A percentile compares a stretch with the other conserved stretches of the same genome.
These are phyloP conservation scores for Halocafeteria seosinensis DNA, from an alignment of 108 stramenopile species.

Conservation along the genomic window DNA sequence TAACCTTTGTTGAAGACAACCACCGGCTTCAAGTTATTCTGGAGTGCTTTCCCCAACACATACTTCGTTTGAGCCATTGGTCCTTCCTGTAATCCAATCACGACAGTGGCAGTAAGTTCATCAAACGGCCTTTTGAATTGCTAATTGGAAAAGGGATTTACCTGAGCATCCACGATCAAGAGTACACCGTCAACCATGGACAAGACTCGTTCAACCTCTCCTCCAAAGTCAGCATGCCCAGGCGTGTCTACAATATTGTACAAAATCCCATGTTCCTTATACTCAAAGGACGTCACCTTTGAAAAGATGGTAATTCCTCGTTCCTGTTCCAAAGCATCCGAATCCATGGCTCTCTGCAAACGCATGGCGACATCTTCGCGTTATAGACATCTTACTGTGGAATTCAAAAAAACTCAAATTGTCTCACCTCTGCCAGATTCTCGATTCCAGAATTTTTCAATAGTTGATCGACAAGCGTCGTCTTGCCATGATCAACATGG, in stretches of 20 bases:
- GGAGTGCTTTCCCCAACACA: constrained; percentile 87
- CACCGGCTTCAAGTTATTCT: constrained; percentile 65
- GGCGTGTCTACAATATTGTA: constrained; percentile 94
- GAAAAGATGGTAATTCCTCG: constrained; percentile 96
- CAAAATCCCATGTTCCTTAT: neutral
- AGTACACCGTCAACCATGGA: constrained; percentile 95
- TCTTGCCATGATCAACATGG: constrained; percentile 73
- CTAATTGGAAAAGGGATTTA: constrained; percentile 22
- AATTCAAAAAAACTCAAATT: neutral
- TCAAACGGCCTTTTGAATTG: too few relatives aligned
- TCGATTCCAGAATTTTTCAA: neutral
- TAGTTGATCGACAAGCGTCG: constrained; percentile 30
- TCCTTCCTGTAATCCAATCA: too few relatives aligned
- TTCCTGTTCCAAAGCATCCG: constrained; percentile 84
- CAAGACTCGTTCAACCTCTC: constrained; percentile 90
- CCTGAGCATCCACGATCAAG: constrained; percentile 84
- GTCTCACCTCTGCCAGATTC: too few relatives aligned
- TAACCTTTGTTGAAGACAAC: constrained; percentile 99
- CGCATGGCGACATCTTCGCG: too few relatives aligned
- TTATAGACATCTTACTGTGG: constrained; percentile 35
- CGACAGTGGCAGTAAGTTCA: too few relatives aligned
- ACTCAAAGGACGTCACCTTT: constrained; percentile 75
- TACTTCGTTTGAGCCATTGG: constrained; percentile 96
- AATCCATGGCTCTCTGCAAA: constrained; percentile 89
- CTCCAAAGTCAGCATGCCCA: constrained; percentile 95